These are phyloP conservation scores for Pseudogymnoascus sp. DNA, from an alignment of 2,329 filamentous ascomycete genomes.

Conservation along the genomic window DNA sequence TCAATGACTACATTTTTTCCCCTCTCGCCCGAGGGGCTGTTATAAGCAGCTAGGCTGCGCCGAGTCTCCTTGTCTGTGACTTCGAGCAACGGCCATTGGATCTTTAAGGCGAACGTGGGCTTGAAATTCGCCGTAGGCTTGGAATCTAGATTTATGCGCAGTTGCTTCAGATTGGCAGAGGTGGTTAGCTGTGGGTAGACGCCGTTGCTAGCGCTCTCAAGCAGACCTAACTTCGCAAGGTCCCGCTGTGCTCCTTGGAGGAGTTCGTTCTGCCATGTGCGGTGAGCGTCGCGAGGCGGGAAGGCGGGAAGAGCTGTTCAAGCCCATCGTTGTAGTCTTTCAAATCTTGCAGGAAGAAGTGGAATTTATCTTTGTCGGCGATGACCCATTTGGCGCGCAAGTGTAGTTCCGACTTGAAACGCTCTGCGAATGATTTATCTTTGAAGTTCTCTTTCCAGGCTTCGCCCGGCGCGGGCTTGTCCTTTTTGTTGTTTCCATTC, in stretches of 20 bases:
- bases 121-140: slow-evolving; percentile 36
- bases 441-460: slow-evolving; percentile 6
- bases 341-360: slow-evolving; percentile 34
- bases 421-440: neutral
- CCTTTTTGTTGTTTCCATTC: slow-evolving; percentile 11
- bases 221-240: slow-evolving; percentile 35
- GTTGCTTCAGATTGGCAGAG: slow-evolving; percentile 39
- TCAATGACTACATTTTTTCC: slow-evolving; percentile 35
- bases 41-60: slow-evolving; percentile 30
- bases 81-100: slow-evolving; percentile 30
- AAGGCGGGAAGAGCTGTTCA: slow-evolving; percentile 40
- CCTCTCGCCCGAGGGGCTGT: slow-evolving; percentile 27
- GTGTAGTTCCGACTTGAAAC: slow-evolving; percentile 17
- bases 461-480: neutral
- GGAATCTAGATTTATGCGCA: slow-evolving; percentile 41
- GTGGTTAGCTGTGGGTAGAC: slow-evolving; percentile 38
- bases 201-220: slow-evolving; percentile 37
- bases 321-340: slow-evolving; percentile 44
- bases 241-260: slow-evolving; percentile 40
- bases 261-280: slow-evolving; percentile 42
- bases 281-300: slow-evolving; percentile 38
- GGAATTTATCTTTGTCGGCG: slow-evolving; percentile 42
- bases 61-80: slow-evolving; percentile 19
- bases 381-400: slow-evolving; percentile 40
- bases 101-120: slow-evolving; percentile 38